Evolutionary conservation across 257 asterid genomes (phyloP).

Genomic region (Ligustrum vulgare): DNA sequence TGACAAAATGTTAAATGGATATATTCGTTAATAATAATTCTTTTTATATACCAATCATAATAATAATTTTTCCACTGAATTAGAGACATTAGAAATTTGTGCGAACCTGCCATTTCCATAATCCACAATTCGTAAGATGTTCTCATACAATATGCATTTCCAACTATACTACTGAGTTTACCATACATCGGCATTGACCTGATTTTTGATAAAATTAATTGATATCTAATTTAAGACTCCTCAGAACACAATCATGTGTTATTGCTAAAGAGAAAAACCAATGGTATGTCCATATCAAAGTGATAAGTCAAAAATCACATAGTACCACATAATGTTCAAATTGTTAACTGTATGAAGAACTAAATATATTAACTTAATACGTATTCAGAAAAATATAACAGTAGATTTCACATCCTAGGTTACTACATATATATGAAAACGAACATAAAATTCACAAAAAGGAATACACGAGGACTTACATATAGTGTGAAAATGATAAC

Average conservation of each 20-base stretch:
- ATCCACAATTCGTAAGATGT: neutral
- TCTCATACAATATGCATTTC: neutral
- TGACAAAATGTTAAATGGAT: too few relatives aligned
- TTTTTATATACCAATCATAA: too few relatives aligned
- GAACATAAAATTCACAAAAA: conserved; percentile 13
- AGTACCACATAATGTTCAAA: conserved; percentile 1
- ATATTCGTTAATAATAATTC: too few relatives aligned
- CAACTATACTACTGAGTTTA: neutral
- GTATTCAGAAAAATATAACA: neutral
- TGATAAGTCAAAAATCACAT: conserved; percentile 10
- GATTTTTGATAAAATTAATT: neutral
- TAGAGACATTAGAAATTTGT: neutral
- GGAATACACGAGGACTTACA: conserved; percentile 43
- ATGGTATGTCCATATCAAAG: conserved; percentile 2
- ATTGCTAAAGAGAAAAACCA: neutral
- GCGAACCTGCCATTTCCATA: neutral
- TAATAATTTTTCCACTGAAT: too few relatives aligned
- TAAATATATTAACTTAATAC: neutral
- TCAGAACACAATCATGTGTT: neutral
- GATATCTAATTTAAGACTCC: neutral
- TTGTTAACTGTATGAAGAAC: neutral
- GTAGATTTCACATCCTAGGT: neutral
- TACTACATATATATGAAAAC: conserved; percentile 7
- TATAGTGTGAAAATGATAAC: conserved; percentile 54
- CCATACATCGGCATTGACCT: neutral